Evolutionary conservation across 2,329 filamentous ascomycete species (phyloP), one percentile per base, ranked within the genome.

Genomic region (Metarhizium robertsii): DNA sequence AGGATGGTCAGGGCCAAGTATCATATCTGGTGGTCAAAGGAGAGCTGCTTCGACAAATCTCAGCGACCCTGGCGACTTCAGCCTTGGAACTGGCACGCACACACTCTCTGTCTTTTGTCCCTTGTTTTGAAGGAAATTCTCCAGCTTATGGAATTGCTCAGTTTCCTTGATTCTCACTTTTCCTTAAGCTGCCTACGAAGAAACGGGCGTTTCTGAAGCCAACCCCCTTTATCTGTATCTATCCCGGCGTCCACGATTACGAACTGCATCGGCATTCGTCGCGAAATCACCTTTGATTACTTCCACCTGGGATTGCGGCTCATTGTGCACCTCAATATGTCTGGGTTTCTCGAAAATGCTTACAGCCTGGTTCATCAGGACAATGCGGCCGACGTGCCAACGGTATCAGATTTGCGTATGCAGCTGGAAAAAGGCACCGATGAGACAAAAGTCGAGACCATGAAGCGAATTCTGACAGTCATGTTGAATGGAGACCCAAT

Each of bases 401-500:
- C 87, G 60, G 79, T 94, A 73, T 90, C 91, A 69, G 94, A 99
- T 71, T 81, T 99, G 74, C 91, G 90, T 74, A 90, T 85, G 65
- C 88, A 95, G 79, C 79, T 96, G 65, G 92, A 96, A 76, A 96
- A 95, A 78, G 91, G 91, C 64, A 92, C 83, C 59, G 92, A 96
- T 72, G 91, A 96, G 73, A 85, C 83, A 67, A 96, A 96, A 79
- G 80, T 92, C 71, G 91, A 96, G 63, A 96, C 91, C 58, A 95
- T 95, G 90, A 95, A 94, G 84, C 88, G 85, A 76, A 91, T 99
- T 71, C 77, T 97, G 69, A 95, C 90, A 60, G 85, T 96, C 69
- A 97, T 99, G 94, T 84, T 99, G 67, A 97, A 97, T 71, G 94
- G 94, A 64, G 92, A 99, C 69, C 86, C 94, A 45, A 94, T 99